Conservation (phyloP, 192 early-diverging fungal species). For the Rhizoclosmatium sp. region DNA sequence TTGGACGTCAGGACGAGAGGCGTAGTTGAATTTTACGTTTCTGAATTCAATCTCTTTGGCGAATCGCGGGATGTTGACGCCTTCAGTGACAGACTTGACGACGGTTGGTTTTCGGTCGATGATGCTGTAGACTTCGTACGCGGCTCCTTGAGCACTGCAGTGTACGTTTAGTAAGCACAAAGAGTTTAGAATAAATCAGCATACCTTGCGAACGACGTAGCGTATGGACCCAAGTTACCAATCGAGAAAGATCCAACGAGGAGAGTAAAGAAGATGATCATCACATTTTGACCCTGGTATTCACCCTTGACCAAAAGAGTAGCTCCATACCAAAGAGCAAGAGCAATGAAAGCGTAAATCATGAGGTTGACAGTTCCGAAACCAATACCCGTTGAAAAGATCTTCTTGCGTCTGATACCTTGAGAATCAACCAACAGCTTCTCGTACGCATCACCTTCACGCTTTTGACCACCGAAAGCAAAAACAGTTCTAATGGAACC, state of each 20-base stretch:
- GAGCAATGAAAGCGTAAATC: constrained; percentile 74
- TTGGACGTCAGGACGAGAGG: constrained; percentile 81
- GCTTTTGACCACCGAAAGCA: constrained; percentile 78
- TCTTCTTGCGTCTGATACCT: constrained; percentile 65
- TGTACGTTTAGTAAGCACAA: too few relatives aligned
- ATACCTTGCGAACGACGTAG: constrained; percentile 22
- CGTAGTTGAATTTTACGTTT: constrained; percentile 85
- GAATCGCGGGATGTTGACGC: constrained; percentile 75
- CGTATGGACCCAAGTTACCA: constrained; percentile 34
- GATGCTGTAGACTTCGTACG: constrained; percentile 45
- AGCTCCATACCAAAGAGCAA: constrained; percentile 82
- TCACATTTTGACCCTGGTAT: constrained; percentile 44
- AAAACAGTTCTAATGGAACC: constrained; percentile 81
- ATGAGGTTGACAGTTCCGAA: constrained; percentile 79
- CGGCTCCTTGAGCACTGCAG: constrained; percentile 46
- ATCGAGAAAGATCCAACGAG: constrained; percentile 38
- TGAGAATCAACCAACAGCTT: constrained; percentile 65
- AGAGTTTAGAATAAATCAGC: too few relatives aligned
- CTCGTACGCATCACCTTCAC: constrained; percentile 68
- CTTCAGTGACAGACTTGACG: constrained; percentile 56
- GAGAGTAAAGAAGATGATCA: constrained; percentile 47
- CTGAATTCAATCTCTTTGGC: constrained; percentile 65
- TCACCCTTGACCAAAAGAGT: constrained; percentile 59
- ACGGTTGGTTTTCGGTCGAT: constrained; percentile 53
- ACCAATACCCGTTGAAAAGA: constrained; percentile 63